Evolutionary conservation across 31 red algal genomes (phyloP).

Genomic region (Odonthalia washingtoniensis): DNA sequence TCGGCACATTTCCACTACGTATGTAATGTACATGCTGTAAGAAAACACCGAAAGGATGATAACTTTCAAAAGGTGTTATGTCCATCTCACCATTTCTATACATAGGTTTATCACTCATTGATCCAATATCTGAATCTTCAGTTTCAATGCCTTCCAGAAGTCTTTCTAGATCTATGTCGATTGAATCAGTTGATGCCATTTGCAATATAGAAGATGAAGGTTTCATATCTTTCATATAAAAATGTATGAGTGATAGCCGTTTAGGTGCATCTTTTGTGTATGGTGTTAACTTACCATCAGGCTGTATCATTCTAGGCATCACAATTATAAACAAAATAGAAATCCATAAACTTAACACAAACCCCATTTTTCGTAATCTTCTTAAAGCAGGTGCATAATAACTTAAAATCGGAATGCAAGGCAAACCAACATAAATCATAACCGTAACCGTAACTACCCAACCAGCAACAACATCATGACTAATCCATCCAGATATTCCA

Average conservation of each 20-base stretch:
- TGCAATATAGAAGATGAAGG: constrained; percentile 34
- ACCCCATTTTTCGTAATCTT: constrained; percentile 24
- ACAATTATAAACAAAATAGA: neutral
- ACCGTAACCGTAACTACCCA: constrained; percentile 44
- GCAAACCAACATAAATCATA: constrained; percentile 30
- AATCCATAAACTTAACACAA: constrained; percentile 16
- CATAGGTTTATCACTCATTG: constrained; percentile 18
- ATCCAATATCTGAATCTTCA: neutral
- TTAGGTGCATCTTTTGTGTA: constrained; percentile 53
- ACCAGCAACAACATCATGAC: constrained; percentile 55
- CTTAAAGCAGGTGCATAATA: constrained; percentile 42
- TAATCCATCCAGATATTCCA: no score
- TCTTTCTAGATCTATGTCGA: constrained; percentile 27
- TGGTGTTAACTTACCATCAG: constrained; percentile 21
- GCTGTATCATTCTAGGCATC: neutral
- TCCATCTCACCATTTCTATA: constrained; percentile 58
- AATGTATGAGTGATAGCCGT: constrained; percentile 49
- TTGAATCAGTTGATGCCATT: constrained; percentile 32
- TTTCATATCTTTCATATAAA: constrained; percentile 50
- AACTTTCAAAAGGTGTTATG: constrained; percentile 41
- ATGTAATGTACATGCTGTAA: constrained; percentile 38
- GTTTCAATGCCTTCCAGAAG: neutral
- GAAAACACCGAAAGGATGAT: constrained; percentile 47
- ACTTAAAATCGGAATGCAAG: constrained; percentile 52
- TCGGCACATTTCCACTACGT: constrained; percentile 5